These are phyloP conservation scores for grape (Vitis vinifera) DNA, from an alignment of 164 flowering plant species.

Conservation along the genomic window DNA sequence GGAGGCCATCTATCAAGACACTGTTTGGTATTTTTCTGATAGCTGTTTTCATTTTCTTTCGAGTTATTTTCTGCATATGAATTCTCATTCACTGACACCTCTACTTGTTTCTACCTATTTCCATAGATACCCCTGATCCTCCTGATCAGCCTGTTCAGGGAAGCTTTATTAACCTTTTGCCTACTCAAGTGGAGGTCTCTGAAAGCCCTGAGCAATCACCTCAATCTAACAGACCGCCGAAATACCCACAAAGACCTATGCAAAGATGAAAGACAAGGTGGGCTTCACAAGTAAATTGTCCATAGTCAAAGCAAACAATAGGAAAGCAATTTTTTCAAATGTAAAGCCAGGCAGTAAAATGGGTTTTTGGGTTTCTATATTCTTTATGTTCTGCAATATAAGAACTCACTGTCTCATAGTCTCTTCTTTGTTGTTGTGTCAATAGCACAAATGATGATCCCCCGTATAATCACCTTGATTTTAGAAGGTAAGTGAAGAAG, in stretches of 20 bases:
- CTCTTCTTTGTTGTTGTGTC: not conserved
- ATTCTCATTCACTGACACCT: not conserved
- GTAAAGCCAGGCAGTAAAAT: not conserved
- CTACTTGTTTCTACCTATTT: not conserved
- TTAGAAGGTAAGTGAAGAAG: not conserved
- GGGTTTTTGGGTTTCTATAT: not conserved
- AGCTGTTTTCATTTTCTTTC: not conserved
- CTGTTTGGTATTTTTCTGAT: slow-evolving; percentile 36
- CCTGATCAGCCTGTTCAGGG: slow-evolving; percentile 26
- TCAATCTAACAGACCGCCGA: slow-evolving; percentile 16
- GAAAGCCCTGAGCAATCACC: slow-evolving; percentile 33
- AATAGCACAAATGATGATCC: not conserved
- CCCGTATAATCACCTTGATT: not conserved
- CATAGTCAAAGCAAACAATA: slow-evolving; percentile 13
- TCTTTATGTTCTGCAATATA: not conserved
- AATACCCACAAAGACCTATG: slow-evolving; percentile 16
- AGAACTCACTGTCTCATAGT: not conserved
- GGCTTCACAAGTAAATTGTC: slow-evolving; percentile 14
- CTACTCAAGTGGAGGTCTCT: slow-evolving; percentile 33
- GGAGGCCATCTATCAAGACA: slow-evolving; percentile 46
- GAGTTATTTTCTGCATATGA: not conserved
- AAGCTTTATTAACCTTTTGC: slow-evolving; percentile 29
- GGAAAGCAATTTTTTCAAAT: not conserved
- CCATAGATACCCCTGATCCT: slow-evolving; percentile 22
- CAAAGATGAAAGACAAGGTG: slow-evolving; percentile 14